A percentile compares a stretch with the other conserved stretches of the same genome.
phyloP scores from a whole-genome alignment of 2,329 filamentous ascomycete species.

The Colletotrichum sp. region DNA sequence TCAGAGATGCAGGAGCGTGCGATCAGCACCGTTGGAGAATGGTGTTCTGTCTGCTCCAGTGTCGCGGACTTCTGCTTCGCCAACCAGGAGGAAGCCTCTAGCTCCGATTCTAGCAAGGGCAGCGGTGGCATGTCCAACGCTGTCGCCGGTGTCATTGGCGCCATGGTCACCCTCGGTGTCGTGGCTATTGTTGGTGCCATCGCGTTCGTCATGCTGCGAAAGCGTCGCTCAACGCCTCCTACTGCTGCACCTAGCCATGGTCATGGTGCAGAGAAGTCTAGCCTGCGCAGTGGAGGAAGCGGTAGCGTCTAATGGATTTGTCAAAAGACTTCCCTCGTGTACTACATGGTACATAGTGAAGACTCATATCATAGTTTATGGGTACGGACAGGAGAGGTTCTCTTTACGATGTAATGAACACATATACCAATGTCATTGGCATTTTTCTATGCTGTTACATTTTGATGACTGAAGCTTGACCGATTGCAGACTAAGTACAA shows the following conservation, averaged over 20 bases:
- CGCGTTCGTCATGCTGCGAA: not conserved
- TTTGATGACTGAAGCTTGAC: not conserved
- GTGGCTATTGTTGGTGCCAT: conserved; percentile 20
- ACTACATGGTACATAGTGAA: accelerated
- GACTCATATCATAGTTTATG: not conserved
- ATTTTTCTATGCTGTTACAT: not conserved
- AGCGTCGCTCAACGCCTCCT: not conserved
- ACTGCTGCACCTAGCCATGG: not conserved
- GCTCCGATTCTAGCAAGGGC: not conserved
- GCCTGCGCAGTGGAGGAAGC: not conserved
- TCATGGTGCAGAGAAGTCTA: not conserved
- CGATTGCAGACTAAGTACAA: accelerated
- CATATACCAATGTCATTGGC: not conserved
- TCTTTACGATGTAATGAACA: not conserved
- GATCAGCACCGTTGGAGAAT: conserved; percentile 32
- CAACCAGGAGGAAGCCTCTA: conserved; percentile 26
- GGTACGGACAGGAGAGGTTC: not conserved
- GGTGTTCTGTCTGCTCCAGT: conserved; percentile 34
- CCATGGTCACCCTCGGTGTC: conserved; percentile 35
- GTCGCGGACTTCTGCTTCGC: conserved; percentile 35
- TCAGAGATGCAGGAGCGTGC: conserved; percentile 31
- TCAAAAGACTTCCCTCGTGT: not conserved
- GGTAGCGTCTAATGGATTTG: not conserved
- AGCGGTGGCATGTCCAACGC: conserved; percentile 34
- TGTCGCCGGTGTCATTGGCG: conserved; percentile 37